These are phyloP conservation scores for Fusarium setosum DNA, from an alignment of 2,329 filamentous ascomycete genomes.

Conservation along the genomic window DNA sequence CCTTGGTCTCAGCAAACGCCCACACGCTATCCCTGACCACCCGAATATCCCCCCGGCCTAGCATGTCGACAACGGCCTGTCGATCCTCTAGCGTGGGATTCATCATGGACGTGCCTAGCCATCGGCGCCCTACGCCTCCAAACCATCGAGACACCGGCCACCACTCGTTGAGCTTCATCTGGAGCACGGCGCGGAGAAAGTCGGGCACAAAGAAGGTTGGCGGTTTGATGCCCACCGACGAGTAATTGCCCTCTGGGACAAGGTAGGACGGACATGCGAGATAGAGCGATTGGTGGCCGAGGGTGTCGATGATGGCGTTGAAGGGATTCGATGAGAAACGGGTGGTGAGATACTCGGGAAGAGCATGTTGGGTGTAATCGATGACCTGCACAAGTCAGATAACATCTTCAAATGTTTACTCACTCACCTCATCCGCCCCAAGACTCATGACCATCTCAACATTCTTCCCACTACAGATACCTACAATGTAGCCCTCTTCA, in stretches of 20 bases:
- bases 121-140: constrained; percentile 52
- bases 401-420: background rate
- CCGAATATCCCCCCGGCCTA: constrained; percentile 48
- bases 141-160: constrained; percentile 51
- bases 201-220: constrained; percentile 45
- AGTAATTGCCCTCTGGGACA: constrained; percentile 50
- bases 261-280: constrained; percentile 53
- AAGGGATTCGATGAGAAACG: constrained; percentile 48
- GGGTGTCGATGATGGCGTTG: constrained; percentile 61
- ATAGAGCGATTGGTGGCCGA: constrained; percentile 61
- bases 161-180: constrained; percentile 53
- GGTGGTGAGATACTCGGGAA: constrained; percentile 49
- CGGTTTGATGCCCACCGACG: constrained; percentile 55
- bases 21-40: constrained; percentile 52
- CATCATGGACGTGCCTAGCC: constrained; percentile 49
- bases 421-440: constrained; percentile 62
- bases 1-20: constrained; percentile 49
- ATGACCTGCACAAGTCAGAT: constrained; percentile 47
- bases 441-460: constrained; percentile 56
- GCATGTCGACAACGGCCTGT: constrained; percentile 47
- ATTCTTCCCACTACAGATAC: constrained; percentile 60
- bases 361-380: constrained; percentile 53
- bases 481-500: constrained; percentile 55
- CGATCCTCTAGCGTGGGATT: constrained; percentile 47
- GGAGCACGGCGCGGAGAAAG: constrained; percentile 45